phyloP scores from a whole-genome alignment of 768 basidiomycete species.

The Amyloporia xantha region DNA sequence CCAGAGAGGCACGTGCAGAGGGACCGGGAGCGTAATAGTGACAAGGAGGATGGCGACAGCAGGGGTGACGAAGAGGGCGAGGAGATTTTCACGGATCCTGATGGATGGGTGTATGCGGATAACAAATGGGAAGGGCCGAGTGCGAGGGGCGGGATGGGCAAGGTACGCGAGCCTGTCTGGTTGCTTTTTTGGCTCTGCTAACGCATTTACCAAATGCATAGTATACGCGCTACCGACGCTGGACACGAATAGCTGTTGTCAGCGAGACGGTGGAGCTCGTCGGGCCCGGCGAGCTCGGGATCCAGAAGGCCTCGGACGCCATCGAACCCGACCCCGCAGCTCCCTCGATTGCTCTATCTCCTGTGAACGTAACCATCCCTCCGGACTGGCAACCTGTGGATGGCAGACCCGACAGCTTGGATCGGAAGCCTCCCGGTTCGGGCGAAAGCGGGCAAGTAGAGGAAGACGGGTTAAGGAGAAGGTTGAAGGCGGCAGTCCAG shows the following conservation, averaged over 20 bases:
- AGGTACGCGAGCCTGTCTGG: constrained; percentile 35
- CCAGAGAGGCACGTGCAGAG: constrained; percentile 8
- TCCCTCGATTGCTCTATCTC: background rate
- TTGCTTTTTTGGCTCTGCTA: constrained; percentile 1
- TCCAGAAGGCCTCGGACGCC: constrained; percentile 14
- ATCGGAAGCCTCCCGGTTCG: background rate
- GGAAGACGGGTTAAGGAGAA: constrained; percentile 17
- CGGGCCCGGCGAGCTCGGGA: constrained; percentile 23
- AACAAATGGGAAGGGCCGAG: constrained; percentile 90
- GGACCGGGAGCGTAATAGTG: constrained; percentile 7
- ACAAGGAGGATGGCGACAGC: constrained; percentile 4
- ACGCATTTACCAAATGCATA: too few relatives aligned
- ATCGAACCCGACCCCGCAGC: background rate
- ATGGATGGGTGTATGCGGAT: constrained; percentile 92
- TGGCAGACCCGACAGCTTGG: background rate
- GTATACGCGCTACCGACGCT: constrained; percentile 82
- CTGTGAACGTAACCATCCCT: background rate
- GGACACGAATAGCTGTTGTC: constrained; percentile 80
- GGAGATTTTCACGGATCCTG: constrained; percentile 66
- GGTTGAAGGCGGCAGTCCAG: constrained; percentile 22
- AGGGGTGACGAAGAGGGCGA: constrained; percentile 28
- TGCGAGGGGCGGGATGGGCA: constrained; percentile 78
- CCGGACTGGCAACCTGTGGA: background rate
- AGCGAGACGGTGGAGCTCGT: constrained; percentile 63
- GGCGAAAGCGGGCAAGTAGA: constrained; percentile 7